Evolutionary conservation across 768 basidiomycete species (phyloP), one percentile per base, ranked within the genome.

Genomic region (Polyporus arcularius): DNA sequence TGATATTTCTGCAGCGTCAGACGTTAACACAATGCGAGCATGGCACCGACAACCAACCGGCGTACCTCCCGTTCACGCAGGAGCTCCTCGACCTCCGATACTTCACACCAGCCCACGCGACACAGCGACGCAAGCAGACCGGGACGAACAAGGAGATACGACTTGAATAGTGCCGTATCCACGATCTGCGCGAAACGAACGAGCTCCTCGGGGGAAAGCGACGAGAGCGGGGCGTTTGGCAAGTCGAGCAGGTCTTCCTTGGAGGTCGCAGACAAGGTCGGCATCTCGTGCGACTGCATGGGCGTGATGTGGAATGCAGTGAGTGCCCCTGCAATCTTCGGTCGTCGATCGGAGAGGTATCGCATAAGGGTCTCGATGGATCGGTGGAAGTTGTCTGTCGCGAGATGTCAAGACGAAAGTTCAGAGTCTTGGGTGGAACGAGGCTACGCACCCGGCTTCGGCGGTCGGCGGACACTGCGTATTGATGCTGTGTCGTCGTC

Each of bases 21-120:
- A 12, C 2, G 26, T 30, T 0, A 48, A 14, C 46, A 26, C 10
- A 28, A 26, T 12, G 28, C 21, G 7, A 48, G 7, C 11, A 30
- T 15, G 21, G 4, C 6, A 14, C 21, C 21, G 21, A 26, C 21
- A 26, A 26, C 21, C 21, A 26, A 26, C 21, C 21, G 12, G 7
- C 5, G 81, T 57, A 93, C 96, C 85, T 90, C 88, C 39, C 89
- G 83, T 31, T 83, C 84, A 58, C 85, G 82, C 54, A 99, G 75
- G 61, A 94, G 84, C 70, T 91, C 94, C 71, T 99, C 95, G 1
- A 96, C 92, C 68, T 96, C 92, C 4, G 86, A 86, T 1, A 98
- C 95, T 70, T 98, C 97, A 73, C 96, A 98, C 94, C 95, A 99
- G 2, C 92, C 85, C 28, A 96, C 78, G 45, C 96, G 83, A 73